A percentile compares a stretch with the other conserved stretches of the same genome.
Evolutionary conservation across 768 basidiomycete genomes (phyloP).

Genomic region (Amylocystis lapponica): DNA sequence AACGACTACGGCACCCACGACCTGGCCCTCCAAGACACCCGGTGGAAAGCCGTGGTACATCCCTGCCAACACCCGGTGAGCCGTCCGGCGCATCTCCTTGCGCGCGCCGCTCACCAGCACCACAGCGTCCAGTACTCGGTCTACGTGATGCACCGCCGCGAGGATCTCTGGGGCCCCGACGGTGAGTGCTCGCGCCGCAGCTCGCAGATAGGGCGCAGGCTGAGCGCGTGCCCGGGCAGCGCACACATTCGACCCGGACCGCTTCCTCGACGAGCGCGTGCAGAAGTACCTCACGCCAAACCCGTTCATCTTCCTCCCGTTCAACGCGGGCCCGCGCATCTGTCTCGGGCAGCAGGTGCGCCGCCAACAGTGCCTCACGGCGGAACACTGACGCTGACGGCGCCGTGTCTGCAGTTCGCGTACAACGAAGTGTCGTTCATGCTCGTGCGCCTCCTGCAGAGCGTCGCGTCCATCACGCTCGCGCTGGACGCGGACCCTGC

Average conservation of each 20-base stretch:
- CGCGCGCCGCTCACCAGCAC: neutral
- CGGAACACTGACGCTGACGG: neutral
- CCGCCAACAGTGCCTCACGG: neutral
- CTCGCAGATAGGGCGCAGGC: neutral
- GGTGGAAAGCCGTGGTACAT: slow-evolving; percentile 35
- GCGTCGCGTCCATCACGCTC: slow-evolving; percentile 40
- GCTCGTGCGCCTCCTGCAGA: slow-evolving; percentile 53
- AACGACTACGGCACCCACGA: slow-evolving; percentile 21
- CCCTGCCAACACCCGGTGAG: slow-evolving; percentile 31
- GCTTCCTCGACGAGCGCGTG: slow-evolving; percentile 58
- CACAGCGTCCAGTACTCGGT: slow-evolving; percentile 36
- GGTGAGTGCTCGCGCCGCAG: slow-evolving; percentile 29
- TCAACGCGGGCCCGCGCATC: slow-evolving; percentile 18
- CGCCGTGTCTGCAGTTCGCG: slow-evolving; percentile 39
- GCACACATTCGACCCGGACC: slow-evolving; percentile 57
- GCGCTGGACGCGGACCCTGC: slow-evolving; percentile 37
- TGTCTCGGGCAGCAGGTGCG: slow-evolving; percentile 17
- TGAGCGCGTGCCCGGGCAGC: slow-evolving; percentile 37
- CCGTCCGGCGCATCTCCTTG: neutral
- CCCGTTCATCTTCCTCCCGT: slow-evolving; percentile 44
- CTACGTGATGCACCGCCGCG: slow-evolving; percentile 53
- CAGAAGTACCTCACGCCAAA: slow-evolving; percentile 50
- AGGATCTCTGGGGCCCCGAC: slow-evolving; percentile 64
- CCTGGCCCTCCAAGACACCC: slow-evolving; percentile 24
- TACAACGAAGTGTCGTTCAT: slow-evolving; percentile 63